Evolutionary conservation across 2,329 filamentous ascomycete genomes (phyloP).

Genomic region (Cladosporium sp.): DNA sequence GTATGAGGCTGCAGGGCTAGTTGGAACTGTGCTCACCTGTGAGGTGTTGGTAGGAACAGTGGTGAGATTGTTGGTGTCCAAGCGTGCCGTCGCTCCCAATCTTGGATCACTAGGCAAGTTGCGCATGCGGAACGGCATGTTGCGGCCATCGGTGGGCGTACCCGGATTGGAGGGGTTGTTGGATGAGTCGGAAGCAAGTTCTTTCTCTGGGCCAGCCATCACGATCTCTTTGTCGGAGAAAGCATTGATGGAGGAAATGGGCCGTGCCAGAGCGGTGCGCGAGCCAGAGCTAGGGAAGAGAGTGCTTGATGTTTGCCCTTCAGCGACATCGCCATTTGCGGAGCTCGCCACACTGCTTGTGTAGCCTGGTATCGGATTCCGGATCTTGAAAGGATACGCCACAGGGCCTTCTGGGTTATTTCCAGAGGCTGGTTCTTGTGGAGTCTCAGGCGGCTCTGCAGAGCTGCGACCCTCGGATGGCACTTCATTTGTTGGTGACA

Average conservation of each 20-base stretch:
- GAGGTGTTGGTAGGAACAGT: constrained; percentile 5
- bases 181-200: constrained; percentile 1
- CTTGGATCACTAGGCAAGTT: neutral
- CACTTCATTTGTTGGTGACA: neutral
- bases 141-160: constrained; percentile 3
- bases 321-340: constrained; percentile 21
- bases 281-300: constrained; percentile 15
- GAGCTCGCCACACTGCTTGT: constrained; percentile 22
- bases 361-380: constrained; percentile 32
- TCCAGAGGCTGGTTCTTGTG: constrained; percentile 52
- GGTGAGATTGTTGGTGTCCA: constrained; percentile 6
- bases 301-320: constrained; percentile 13
- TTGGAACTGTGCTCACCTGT: constrained; percentile 1
- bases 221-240: constrained; percentile 14
- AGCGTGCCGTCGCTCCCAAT: neutral
- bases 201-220: constrained; percentile 9
- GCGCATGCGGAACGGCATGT: constrained; percentile 10
- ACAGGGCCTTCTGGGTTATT: constrained; percentile 52
- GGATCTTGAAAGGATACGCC: constrained; percentile 67
- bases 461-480: neutral
- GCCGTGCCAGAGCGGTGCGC: neutral
- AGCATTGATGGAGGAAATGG: constrained; percentile 7
- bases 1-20: constrained; percentile 10
- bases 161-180: neutral
- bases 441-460: constrained; percentile 41